Percentiles rank a stretch among this genome's conserved stretches.
Evolutionary conservation across 2,329 filamentous ascomycete genomes (phyloP).

Genomic region (Colletotrichum musae): DNA sequence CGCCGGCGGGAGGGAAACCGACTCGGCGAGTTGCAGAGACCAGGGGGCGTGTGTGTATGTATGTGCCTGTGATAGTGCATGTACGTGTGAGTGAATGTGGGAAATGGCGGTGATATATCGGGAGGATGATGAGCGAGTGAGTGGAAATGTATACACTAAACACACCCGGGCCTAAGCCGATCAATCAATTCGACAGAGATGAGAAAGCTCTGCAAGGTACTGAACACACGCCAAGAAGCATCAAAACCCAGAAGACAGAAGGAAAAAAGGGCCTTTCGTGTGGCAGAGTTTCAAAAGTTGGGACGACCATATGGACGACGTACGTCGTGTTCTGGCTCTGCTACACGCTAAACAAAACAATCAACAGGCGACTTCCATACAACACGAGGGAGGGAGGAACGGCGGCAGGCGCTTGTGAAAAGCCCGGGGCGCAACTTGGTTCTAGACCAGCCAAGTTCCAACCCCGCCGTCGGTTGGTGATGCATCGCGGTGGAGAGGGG

Average conservation of each 20-base stretch:
- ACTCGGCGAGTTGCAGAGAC: not conserved
- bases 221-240: not conserved
- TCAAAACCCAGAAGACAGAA: not conserved
- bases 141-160: constrained; percentile 11
- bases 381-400: not conserved
- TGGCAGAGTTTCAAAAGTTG: constrained; percentile 34
- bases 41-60: too few relatives aligned
- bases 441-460: constrained; percentile 17
- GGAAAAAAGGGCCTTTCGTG: constrained; percentile 24
- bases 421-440: not conserved
- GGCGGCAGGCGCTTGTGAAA: not conserved
- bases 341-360: constrained; percentile 18
- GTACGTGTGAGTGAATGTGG: not conserved
- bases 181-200: constrained; percentile 19
- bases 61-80: not conserved
- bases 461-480: constrained; percentile 12
- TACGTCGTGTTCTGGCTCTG: constrained; percentile 7
- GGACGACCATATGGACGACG: constrained; percentile 28
- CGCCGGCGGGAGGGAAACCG: too few relatives aligned
- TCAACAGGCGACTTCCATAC: not conserved
- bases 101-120: constrained; percentile 35
- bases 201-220: constrained; percentile 6
- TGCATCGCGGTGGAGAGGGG: constrained; percentile 19
- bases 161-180: constrained; percentile 25
- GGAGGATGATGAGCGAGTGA: not conserved